These are phyloP conservation scores for Rhodocollybia butyracea DNA, from an alignment of 768 basidiomycete genomes.

Conservation along the genomic window DNA sequence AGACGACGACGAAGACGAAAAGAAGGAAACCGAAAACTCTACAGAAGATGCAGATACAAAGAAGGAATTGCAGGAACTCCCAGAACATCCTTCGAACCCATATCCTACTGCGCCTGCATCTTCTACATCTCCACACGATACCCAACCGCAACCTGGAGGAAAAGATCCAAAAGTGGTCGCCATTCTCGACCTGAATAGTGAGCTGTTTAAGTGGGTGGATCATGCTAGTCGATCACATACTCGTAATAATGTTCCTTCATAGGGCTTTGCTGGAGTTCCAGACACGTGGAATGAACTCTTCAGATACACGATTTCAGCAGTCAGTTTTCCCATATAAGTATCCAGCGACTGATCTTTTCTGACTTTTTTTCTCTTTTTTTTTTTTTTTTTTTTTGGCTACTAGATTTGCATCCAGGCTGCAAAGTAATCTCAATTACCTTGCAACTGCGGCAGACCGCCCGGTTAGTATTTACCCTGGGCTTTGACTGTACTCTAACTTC, in stretches of 20 bases:
- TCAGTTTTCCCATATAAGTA: constrained; percentile 31
- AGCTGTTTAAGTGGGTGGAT: constrained; percentile 58
- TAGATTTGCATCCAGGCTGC: constrained; percentile 61
- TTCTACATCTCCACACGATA: constrained; percentile 13
- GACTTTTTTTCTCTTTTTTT: constrained; percentile 6
- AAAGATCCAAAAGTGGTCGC: constrained; percentile 49
- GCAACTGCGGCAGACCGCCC: constrained; percentile 63
- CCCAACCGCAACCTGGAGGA: constrained; percentile 18
- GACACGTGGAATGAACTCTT: constrained; percentile 39
- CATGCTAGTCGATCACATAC: background rate
- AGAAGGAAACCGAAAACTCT: constrained; percentile 34
- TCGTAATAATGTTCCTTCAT: constrained; percentile 2
- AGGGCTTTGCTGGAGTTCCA: constrained; percentile 67
- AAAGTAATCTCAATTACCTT: constrained; percentile 70
- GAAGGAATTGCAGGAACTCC: constrained; percentile 13
- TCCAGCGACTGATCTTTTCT: constrained; percentile 8
- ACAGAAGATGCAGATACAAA: constrained; percentile 30
- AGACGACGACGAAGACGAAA: constrained; percentile 49
- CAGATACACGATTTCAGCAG: constrained; percentile 56
- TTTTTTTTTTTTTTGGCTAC: constrained; percentile 9
- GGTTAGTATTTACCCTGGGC: constrained; percentile 40
- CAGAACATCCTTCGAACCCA: constrained; percentile 8
- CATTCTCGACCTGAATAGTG: constrained; percentile 66
- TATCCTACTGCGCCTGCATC: constrained; percentile 2
- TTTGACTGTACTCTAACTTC: constrained; percentile 4